These are phyloP conservation scores for Suillus tomentosus DNA, from an alignment of 768 basidiomycete species.

Conservation along the genomic window DNA sequence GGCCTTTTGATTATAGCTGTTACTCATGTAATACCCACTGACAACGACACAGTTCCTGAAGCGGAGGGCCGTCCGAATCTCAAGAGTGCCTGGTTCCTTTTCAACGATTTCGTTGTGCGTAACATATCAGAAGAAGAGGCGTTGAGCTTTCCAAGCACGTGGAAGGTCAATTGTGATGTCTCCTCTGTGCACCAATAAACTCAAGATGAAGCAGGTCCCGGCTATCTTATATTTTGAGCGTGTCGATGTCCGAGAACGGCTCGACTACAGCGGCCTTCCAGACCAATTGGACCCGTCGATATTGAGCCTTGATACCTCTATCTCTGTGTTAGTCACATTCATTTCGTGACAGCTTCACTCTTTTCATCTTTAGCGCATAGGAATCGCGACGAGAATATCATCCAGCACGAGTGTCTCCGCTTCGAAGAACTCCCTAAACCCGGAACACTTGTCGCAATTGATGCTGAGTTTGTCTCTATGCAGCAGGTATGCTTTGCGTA, in stretches of 20 bases:
- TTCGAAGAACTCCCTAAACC: slow-evolving; percentile 79
- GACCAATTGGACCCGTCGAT: slow-evolving; percentile 71
- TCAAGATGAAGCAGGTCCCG: slow-evolving; percentile 59
- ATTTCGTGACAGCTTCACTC: neutral
- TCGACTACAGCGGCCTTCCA: slow-evolving; percentile 70
- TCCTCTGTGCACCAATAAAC: neutral
- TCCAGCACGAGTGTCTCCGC: slow-evolving; percentile 78
- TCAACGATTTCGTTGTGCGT: slow-evolving; percentile 94
- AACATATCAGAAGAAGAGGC: slow-evolving; percentile 88
- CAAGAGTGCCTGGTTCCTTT: slow-evolving; percentile 81
- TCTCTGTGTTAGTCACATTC: slow-evolving; percentile 63
- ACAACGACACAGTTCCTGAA: slow-evolving; percentile 59
- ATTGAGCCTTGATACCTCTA: slow-evolving; percentile 83
- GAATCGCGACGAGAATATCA: slow-evolving; percentile 68
- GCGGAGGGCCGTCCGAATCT: slow-evolving; percentile 46
- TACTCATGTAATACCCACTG: neutral
- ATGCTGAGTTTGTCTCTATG: slow-evolving; percentile 97
- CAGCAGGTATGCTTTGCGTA: slow-evolving; percentile 63
- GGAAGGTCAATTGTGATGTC: slow-evolving; percentile 71
- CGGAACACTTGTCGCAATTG: slow-evolving; percentile 91
- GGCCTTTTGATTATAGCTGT: neutral
- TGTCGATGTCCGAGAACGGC: slow-evolving; percentile 51
- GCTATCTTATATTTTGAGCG: slow-evolving; percentile 91
- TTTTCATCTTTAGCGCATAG: slow-evolving; percentile 39
- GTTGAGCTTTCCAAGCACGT: slow-evolving; percentile 80